phyloP scores from a whole-genome alignment of 2,329 filamentous ascomycete species.

The Chaetothyriales sp. region DNA sequence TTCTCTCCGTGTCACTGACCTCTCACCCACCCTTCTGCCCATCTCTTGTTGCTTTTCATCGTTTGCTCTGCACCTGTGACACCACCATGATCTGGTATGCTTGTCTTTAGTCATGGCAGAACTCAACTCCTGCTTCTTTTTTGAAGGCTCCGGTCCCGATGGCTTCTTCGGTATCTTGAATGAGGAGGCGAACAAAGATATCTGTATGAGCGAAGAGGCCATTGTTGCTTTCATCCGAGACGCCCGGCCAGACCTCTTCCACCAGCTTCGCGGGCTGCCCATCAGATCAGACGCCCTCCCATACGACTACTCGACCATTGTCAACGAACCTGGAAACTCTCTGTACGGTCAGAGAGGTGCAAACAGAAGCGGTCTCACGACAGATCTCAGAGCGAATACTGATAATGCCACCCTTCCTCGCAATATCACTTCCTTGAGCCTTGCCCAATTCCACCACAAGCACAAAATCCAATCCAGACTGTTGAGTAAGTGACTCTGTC shows the following conservation, averaged over 20 bases:
- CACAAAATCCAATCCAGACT: not conserved
- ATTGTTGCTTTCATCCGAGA: not conserved
- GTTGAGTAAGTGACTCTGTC: not conserved
- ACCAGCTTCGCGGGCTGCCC: slow-evolving; percentile 2
- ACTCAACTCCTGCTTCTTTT: not conserved
- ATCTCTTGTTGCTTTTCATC: not conserved
- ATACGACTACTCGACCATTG: not conserved
- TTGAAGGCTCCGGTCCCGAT: not conserved
- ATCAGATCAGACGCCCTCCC: not conserved
- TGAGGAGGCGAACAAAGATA: not conserved
- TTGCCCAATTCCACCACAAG: not conserved
- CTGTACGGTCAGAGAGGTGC: not conserved
- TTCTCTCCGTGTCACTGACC: not conserved
- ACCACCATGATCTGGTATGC: not conserved
- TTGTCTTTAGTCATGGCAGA: not conserved
- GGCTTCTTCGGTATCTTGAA: not conserved
- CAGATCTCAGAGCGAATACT: not conserved
- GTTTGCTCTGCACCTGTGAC: not conserved
- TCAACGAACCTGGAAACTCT: not conserved
- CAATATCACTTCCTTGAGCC: not conserved
- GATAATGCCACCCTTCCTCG: not conserved
- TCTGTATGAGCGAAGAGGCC: not conserved
- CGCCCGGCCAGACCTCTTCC: slow-evolving; percentile 1
- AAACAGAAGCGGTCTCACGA: not conserved
- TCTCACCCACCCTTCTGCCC: not conserved